A percentile compares a stretch with the other conserved stretches of the same genome.
Conservation (phyloP, 768 basidiomycete genomes). For the Mycena pura region DNA sequence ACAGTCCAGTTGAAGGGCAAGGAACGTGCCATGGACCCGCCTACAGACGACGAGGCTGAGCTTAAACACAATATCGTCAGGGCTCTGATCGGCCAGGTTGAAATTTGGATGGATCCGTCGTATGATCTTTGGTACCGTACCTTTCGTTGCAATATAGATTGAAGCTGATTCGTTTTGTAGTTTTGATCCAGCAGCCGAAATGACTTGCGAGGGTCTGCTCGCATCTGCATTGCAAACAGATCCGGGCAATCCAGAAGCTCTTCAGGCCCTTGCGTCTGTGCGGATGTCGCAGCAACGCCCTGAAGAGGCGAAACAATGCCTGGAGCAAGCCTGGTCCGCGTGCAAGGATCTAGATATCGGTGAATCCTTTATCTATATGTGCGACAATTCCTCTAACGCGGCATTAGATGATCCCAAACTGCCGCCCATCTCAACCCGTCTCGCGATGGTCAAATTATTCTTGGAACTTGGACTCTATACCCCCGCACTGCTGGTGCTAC, state of each 20-base stretch:
- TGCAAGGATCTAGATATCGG: conserved; percentile 75
- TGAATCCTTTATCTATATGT: conserved; percentile 29
- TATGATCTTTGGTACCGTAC: conserved; percentile 83
- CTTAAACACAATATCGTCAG: conserved; percentile 73
- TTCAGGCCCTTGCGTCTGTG: conserved; percentile 83
- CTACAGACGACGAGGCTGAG: conserved; percentile 60
- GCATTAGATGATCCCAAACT: conserved; percentile 65
- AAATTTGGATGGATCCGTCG: conserved; percentile 94
- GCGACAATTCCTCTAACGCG: not conserved
- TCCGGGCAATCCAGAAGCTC: conserved; percentile 77
- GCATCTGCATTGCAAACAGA: conserved; percentile 75
- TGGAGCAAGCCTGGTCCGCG: conserved; percentile 69
- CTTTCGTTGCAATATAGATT: not conserved
- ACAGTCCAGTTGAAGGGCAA: conserved; percentile 77
- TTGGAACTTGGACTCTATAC: conserved; percentile 77
- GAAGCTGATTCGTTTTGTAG: conserved; percentile 43
- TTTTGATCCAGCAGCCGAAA: conserved; percentile 82
- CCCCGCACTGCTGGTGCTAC: conserved; percentile 76
- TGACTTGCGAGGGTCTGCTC: conserved; percentile 81
- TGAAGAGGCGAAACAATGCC: conserved; percentile 77
- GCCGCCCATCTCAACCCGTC: conserved; percentile 75
- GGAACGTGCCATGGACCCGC: conserved; percentile 52
- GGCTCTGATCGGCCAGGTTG: conserved; percentile 87
- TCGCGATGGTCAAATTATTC: conserved; percentile 81
- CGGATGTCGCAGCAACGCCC: conserved; percentile 86